These are phyloP conservation scores for Tylopilus intermedius DNA, from an alignment of 768 basidiomycete genomes.

Conservation along the genomic window DNA sequence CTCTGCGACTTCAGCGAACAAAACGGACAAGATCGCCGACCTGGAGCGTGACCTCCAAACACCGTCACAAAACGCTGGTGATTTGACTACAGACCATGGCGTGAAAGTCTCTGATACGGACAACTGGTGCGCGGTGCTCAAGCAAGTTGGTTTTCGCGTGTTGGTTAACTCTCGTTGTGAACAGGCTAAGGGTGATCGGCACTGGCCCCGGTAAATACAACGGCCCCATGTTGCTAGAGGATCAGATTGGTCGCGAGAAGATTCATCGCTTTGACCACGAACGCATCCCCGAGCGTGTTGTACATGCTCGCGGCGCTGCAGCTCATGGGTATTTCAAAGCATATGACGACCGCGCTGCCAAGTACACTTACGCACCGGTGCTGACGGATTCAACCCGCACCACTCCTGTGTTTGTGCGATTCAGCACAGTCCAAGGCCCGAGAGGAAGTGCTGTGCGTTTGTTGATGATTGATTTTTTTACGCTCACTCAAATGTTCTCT, in stretches of 20 bases:
- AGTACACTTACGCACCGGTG: slow-evolving; percentile 66
- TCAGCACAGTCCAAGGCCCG: slow-evolving; percentile 81
- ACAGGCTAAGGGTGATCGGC: slow-evolving; percentile 49
- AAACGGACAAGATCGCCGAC: slow-evolving; percentile 22
- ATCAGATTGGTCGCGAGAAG: slow-evolving; percentile 71
- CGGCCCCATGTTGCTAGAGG: slow-evolving; percentile 76
- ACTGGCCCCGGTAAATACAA: slow-evolving; percentile 37
- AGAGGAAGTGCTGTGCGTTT: slow-evolving; percentile 71
- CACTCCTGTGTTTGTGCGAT: slow-evolving; percentile 78
- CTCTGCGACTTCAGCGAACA: slow-evolving; percentile 11
- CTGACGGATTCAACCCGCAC: slow-evolving; percentile 67
- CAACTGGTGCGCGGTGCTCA: slow-evolving; percentile 43
- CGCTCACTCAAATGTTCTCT: neutral
- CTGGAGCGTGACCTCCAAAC: slow-evolving; percentile 22
- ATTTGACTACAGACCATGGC: slow-evolving; percentile 60
- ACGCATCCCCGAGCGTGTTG: slow-evolving; percentile 82
- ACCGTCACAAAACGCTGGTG: neutral
- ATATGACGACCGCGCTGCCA: slow-evolving; percentile 59
- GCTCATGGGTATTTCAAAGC: slow-evolving; percentile 85
- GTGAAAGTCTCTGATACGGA: slow-evolving; percentile 57
- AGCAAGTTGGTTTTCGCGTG: neutral
- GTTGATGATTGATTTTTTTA: neutral
- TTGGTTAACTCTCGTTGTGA: slow-evolving; percentile 3
- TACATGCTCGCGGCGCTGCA: slow-evolving; percentile 65
- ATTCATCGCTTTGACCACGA: slow-evolving; percentile 82